A percentile compares a stretch with the other conserved stretches of the same genome.
These are phyloP conservation scores for Speleostelium caveatum DNA, from an alignment of 78 protist species.

Conservation along the genomic window DNA sequence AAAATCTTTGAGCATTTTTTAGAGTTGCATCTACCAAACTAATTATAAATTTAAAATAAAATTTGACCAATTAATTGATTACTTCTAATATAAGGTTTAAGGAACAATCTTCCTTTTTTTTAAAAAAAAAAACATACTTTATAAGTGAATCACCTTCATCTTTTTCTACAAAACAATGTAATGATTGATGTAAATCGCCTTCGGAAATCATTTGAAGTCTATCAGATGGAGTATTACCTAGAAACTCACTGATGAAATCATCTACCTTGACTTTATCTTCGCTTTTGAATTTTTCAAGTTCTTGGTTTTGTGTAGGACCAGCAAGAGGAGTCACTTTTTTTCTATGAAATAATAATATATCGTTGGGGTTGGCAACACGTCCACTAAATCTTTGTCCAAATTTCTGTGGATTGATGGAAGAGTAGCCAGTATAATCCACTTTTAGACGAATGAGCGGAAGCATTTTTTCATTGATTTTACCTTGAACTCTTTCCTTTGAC, in stretches of 20 bases:
- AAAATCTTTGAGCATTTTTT: background rate
- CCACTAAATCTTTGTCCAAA: constrained; percentile 88
- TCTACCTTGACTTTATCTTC: constrained; percentile 76
- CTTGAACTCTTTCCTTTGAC: constrained; percentile 15
- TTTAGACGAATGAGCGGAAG: constrained; percentile 72
- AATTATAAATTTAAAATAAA: background rate
- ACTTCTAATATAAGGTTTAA: background rate
- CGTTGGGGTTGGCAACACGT: constrained; percentile 89
- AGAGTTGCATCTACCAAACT: constrained; percentile 36
- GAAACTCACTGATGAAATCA: constrained; percentile 54
- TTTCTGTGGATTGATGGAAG: constrained; percentile 66
- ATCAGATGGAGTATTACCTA: constrained; percentile 52
- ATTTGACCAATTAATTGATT: background rate
- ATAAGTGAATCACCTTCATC: constrained; percentile 67
- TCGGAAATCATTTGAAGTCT: constrained; percentile 54
- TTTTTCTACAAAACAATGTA: constrained; percentile 78
- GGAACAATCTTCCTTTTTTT: background rate
- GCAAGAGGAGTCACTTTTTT: constrained; percentile 14
- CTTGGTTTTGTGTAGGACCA: background rate
- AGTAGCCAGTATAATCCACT: constrained; percentile 80
- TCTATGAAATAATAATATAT: constrained; percentile 74
- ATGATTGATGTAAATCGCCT: constrained; percentile 38
- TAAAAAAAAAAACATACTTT: constrained; percentile 1
- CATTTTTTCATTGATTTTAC: constrained; percentile 28
- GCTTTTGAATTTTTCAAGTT: background rate